Percentiles rank a stretch among this genome's conserved stretches.
phyloP scores from a whole-genome alignment of 108 stramenopile species.

The Tribonema minus region DNA sequence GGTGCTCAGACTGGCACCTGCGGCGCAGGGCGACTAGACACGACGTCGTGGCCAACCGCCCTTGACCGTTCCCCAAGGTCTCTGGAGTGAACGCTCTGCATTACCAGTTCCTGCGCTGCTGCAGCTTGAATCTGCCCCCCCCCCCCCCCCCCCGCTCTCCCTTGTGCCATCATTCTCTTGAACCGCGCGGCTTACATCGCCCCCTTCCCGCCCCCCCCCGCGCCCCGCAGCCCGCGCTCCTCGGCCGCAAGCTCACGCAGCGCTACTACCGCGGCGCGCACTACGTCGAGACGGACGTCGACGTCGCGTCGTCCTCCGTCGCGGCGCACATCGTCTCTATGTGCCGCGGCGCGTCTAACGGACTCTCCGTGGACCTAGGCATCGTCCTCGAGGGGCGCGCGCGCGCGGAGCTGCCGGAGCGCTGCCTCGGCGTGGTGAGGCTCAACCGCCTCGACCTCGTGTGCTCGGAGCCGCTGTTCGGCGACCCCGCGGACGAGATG shows the following conservation, averaged over 20 bases:
- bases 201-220: no score
- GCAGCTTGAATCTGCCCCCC: no score
- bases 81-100: no score
- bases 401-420: conserved; percentile 59
- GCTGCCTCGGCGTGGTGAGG: conserved; percentile 44
- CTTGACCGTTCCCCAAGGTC: no score
- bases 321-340: conserved; percentile 51
- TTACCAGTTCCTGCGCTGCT: no score
- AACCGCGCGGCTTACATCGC: no score
- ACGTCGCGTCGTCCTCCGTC: conserved; percentile 43
- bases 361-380: conserved; percentile 54
- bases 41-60: no score
- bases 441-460: conserved; percentile 14
- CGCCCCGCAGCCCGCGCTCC: conserved; percentile 46
- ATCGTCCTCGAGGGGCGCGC: conserved; percentile 55
- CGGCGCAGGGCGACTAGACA: no score
- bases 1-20: no score
- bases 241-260: conserved; percentile 57
- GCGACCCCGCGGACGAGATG: neutral
- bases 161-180: no score
- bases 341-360: conserved; percentile 34
- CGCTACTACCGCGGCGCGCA: conserved; percentile 48
- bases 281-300: conserved; percentile 60
- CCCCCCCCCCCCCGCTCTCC: no score
- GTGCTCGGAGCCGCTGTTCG: conserved; percentile 11